These are phyloP conservation scores for Austroboletus olivaceoglutinosus DNA, from an alignment of 1,284 basidiomycete species.

Conservation along the genomic window DNA sequence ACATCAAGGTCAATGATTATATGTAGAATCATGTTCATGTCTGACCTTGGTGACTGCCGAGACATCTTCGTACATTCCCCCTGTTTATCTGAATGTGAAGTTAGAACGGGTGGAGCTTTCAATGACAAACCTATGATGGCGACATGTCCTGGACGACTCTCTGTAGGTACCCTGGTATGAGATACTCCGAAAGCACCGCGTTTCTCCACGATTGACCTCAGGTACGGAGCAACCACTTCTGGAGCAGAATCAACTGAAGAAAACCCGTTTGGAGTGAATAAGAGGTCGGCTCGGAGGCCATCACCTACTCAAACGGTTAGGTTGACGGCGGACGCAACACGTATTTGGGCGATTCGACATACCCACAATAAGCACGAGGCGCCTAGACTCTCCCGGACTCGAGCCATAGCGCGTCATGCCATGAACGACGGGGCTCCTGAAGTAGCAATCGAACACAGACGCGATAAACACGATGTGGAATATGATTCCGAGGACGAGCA, in stretches of 20 bases:
- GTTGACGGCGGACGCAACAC: not conserved
- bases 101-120: not conserved
- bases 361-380: conserved; percentile 82
- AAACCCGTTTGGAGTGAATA: conserved; percentile 69
- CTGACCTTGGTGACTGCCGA: conserved; percentile 83
- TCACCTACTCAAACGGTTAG: conserved; percentile 50
- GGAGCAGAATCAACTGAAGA: conserved; percentile 50
- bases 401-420: conserved; percentile 62
- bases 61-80: conserved; percentile 91
- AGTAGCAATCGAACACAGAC: conserved; percentile 89
- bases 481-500: conserved; percentile 65
- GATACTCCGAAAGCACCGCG: conserved; percentile 82
- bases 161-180: conserved; percentile 87
- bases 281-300: conserved; percentile 79
- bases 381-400: conserved; percentile 54
- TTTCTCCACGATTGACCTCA: conserved; percentile 63
- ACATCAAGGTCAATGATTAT: conserved; percentile 6
- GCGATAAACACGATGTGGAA: conserved; percentile 75
- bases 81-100: conserved; percentile 33
- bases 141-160: conserved; percentile 86
- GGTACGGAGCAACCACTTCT: conserved; percentile 71
- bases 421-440: conserved; percentile 75
- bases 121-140: conserved; percentile 73
- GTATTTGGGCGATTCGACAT: conserved; percentile 20
- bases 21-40: not conserved